Base-by-base conservation (phyloP, 73 alveolate species). In the Paramecium sonneborni region DNA sequence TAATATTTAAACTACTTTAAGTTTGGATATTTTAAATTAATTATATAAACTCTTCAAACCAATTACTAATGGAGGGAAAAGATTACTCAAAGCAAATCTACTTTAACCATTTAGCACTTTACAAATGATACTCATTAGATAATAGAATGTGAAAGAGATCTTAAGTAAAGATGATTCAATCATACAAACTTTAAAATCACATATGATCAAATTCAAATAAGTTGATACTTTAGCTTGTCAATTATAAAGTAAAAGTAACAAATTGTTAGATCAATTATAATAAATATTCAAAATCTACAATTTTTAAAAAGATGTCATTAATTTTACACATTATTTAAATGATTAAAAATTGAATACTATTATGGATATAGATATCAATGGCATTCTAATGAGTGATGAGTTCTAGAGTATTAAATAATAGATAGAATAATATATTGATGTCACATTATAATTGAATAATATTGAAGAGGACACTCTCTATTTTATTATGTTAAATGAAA, bases 71-170 rank as follows among this genome's bases (percentile, higher is more conserved):
- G 86, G 86, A 15, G 86, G 86, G 1, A 72, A 38, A 18, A 30
- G 86, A 72, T 72, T 72, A 72, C 57, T 72, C 15, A 72, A 72
- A 37, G 86, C 86, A 35, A 72, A 72, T 72, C 23, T 72, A 12
- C 57, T 72, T 15, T 37, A 72, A 72, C 86, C 86, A 6, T 72
- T 72, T 72, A 72, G 86, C 21, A 38, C 57, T 37, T 18, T 35
- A 35, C 8, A 72, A 72, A 35, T n/a, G 37, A 72, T 72, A 14
- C 38, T 32, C 8, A 28, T 21, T 9, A n/a, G 86, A 72, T 37
- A 30, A 12, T 72, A 30, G 12, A 28, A 72, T 35, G 38, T 72
- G 12, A 72, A 72, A 38, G 55, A 30, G 35, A 72, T 72, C 23
- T 12, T 67, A 8, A 24, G 44, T 26, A 30, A 67, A 30, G 55